Evolutionary conservation across 345 rosid genomes (phyloP), one percentile per base, ranked within the genome.

Genomic region (Populus davidiana): DNA sequence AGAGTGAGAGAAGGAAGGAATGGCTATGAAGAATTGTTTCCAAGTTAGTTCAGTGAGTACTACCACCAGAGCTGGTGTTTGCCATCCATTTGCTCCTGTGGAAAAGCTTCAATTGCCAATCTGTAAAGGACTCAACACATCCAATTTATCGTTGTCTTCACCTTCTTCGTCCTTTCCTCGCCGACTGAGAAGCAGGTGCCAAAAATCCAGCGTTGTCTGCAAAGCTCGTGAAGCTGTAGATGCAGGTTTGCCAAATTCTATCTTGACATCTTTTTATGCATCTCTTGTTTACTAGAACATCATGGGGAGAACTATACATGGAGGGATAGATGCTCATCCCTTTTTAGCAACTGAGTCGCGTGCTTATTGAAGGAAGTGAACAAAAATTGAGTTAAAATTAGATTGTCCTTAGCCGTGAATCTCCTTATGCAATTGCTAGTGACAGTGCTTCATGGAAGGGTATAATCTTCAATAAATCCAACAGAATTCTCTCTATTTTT

Each of bases 191-290:
- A 23, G 59, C 77, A 79, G 78, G 76, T 31, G 13, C 81, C 73
- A 68, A 73, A 87, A 83, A 35, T 74, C 86, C 52, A 62, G 76
- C 77, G 31, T 87, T 50, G 72, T 91, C 63, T 91, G 90, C 91
- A 82, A 89, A 79, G 92, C 94, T 77, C 79, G 88, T 2, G 88
- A 87, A 80, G 91, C 91, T 65, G 75, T 89, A 36, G 87, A 83
- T 67, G 81, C 82, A 89, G 92, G 94, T 91, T 61, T 63, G 27
- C 33, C 63, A 18, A 11, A 21, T 36, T 52, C 4, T 13, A 6
- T n/a, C 41, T 11, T 21, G 10, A 1, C 29, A 10, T 39, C 21
- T 59, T 74, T 17, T 33, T 25, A 13, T 74, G 25, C 41, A 5
- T 23, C 63, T 11, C 8, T 44, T 72, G 49, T 47, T 23, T 11